Evolutionary conservation across 345 rosid genomes (phyloP).

Genomic region (Tarenaya hassleriana): DNA sequence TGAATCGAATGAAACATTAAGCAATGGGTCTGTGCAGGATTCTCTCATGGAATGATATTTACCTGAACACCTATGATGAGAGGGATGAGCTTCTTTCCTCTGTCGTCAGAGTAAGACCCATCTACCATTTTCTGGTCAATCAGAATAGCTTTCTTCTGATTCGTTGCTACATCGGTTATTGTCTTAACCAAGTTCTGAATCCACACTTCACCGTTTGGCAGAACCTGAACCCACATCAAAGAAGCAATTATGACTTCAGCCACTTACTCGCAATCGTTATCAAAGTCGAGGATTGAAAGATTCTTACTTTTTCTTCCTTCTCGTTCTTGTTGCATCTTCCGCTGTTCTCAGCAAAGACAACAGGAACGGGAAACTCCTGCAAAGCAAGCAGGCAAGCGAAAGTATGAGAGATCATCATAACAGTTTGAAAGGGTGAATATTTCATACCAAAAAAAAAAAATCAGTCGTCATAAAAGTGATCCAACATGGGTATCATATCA

Average conservation of each 20-base stretch:
- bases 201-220: constrained; percentile 68
- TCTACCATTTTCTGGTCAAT: constrained; percentile 69
- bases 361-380: constrained; percentile 46
- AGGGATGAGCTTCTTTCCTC: constrained; percentile 62
- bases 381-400: constrained; percentile 17
- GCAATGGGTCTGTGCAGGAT: background rate
- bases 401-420: constrained; percentile 4
- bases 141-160: constrained; percentile 41
- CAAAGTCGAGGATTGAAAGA: constrained; percentile 11
- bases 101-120: constrained; percentile 60
- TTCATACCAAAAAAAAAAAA: too few species aligned
- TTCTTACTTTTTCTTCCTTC: constrained; percentile 58
- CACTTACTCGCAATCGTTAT: background rate
- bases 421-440: too few species aligned
- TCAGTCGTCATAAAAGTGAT: background rate
- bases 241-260: background rate
- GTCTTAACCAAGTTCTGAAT: constrained; percentile 58
- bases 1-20: constrained; percentile 13
- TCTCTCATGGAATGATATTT: constrained; percentile 1
- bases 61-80: constrained; percentile 60
- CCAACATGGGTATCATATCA: background rate
- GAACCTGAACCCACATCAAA: constrained; percentile 35
- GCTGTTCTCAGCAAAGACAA: constrained; percentile 71
- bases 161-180: constrained; percentile 56
- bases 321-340: constrained; percentile 85